Evolutionary conservation across 805 yeast species (phyloP).

Genomic region (Candida suzukii): DNA sequence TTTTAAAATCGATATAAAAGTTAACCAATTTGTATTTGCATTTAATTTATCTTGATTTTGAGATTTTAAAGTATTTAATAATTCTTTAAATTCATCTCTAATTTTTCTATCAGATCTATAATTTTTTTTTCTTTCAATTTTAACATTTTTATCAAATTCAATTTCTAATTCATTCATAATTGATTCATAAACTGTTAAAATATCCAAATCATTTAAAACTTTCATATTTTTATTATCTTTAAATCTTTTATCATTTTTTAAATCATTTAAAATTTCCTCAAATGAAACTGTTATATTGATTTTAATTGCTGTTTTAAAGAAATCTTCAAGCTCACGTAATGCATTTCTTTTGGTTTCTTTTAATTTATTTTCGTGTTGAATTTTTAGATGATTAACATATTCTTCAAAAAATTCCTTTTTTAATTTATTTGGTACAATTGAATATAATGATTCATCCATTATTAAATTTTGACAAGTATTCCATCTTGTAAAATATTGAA

Average conservation of each 20-base stretch:
- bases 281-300: slow-evolving; percentile 25
- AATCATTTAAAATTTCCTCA: slow-evolving; percentile 28
- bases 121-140: slow-evolving; percentile 31
- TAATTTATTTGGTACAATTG: slow-evolving; percentile 51
- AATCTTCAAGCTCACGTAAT: slow-evolving; percentile 41
- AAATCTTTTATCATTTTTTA: slow-evolving; percentile 42
- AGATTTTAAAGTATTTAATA: slow-evolving; percentile 32
- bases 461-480: slow-evolving; percentile 43
- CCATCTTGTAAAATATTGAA: slow-evolving; percentile 62
- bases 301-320: slow-evolving; percentile 25
- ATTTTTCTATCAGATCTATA: slow-evolving; percentile 57
- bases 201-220: slow-evolving; percentile 49
- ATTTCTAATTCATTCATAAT: slow-evolving; percentile 22
- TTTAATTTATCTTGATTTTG: slow-evolving; percentile 17
- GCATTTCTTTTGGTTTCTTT: slow-evolving; percentile 38
- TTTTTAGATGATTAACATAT: slow-evolving; percentile 35
- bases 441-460: slow-evolving; percentile 58
- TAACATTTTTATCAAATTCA: slow-evolving; percentile 21
- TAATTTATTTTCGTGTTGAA: slow-evolving; percentile 20
- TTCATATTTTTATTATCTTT: slow-evolving; percentile 52
- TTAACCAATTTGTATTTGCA: slow-evolving; percentile 55
- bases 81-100: slow-evolving; percentile 47
- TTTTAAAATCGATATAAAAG: slow-evolving; percentile 42
- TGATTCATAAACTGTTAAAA: slow-evolving; percentile 43
- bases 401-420: slow-evolving; percentile 48